A percentile compares a stretch with the other conserved stretches of the same genome.
Evolutionary conservation across 2,329 filamentous ascomycete genomes (phyloP).

Genomic region (Calonectria honghensis): DNA sequence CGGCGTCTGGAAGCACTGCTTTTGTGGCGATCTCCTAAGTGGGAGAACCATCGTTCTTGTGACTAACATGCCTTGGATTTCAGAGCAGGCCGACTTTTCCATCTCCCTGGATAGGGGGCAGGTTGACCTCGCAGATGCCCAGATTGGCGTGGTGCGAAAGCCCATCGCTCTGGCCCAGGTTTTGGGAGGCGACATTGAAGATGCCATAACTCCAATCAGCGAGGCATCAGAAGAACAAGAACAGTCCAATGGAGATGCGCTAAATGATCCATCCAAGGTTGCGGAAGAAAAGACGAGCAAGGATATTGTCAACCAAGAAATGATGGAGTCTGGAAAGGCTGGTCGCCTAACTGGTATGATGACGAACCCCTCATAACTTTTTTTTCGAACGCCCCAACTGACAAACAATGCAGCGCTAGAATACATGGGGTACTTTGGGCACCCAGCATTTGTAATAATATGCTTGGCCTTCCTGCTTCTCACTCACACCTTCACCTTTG

Average conservation of each 20-base stretch:
- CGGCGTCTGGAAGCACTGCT: constrained; percentile 74
- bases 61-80: constrained; percentile 73
- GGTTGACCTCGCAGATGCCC: constrained; percentile 64
- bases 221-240: constrained; percentile 55
- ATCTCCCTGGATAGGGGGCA: constrained; percentile 68
- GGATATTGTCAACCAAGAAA: constrained; percentile 69
- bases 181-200: constrained; percentile 60
- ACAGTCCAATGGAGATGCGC: constrained; percentile 53
- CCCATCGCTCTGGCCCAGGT: constrained; percentile 66
- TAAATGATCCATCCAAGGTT: constrained; percentile 59
- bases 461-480: constrained; percentile 64
- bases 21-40: constrained; percentile 72
- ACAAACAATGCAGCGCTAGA: constrained; percentile 62
- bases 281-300: constrained; percentile 61
- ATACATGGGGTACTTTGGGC: constrained; percentile 72
- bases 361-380: neutral
- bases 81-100: constrained; percentile 69
- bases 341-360: constrained; percentile 66
- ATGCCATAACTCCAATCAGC: constrained; percentile 54
- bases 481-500: constrained; percentile 64
- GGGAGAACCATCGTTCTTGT: constrained; percentile 75
- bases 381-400: neutral
- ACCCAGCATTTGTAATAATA: constrained; percentile 63
- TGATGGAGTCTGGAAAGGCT: constrained; percentile 66
- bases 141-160: constrained; percentile 67